Evolutionary conservation across 148 eudicot species (phyloP), one percentile per base, ranked within the genome.

Genomic region (Talinum fruticosum): DNA sequence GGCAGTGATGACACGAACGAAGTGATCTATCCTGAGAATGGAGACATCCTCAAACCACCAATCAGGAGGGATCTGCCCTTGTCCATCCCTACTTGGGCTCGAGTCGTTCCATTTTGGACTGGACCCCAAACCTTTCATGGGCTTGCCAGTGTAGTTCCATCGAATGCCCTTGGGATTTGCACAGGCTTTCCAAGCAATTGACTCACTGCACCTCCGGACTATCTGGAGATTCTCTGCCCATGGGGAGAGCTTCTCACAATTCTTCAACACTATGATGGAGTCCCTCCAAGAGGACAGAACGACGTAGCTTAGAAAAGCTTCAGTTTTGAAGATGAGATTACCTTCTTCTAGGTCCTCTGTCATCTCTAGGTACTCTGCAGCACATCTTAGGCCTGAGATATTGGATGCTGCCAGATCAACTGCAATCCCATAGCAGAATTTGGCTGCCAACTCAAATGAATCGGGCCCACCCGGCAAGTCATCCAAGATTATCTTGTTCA

Each of bases 11-110:
- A 96, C 99, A 4, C 98, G 88, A 28, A 96, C 98, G 73, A 96
- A 91, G 53, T 96, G 99, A 78, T 96, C 99, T 16, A 96, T 96
- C 71, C 99, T 80, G 0, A 96, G 85, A 57, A 96, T 87, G 0
- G 99, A 89, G 8, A 88, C 95, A 71, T 96, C 99, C 79, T 96
- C 99, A 72, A 91, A 96, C 99, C 99, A 96, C 99, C 99, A 96
- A 77, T 93, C 95, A 5, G 90, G 86, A 38, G 97, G 97, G 0
- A 85, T 98, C 45, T 81, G 90, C 10, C 61, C 80, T 49, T 82
- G 90, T 5, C 69, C 80, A 79, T 79, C 80, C 69, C 89, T 85
- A 77, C 90, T 86, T 0, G 98, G 94, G 87, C 91, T 91, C 4
- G 89, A 83, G 15, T 85, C 97, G 15, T 79, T 89, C 98, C 97